Evolutionary conservation across 2,329 filamentous ascomycete genomes (phyloP).

Genomic region (Onygenales sp.): DNA sequence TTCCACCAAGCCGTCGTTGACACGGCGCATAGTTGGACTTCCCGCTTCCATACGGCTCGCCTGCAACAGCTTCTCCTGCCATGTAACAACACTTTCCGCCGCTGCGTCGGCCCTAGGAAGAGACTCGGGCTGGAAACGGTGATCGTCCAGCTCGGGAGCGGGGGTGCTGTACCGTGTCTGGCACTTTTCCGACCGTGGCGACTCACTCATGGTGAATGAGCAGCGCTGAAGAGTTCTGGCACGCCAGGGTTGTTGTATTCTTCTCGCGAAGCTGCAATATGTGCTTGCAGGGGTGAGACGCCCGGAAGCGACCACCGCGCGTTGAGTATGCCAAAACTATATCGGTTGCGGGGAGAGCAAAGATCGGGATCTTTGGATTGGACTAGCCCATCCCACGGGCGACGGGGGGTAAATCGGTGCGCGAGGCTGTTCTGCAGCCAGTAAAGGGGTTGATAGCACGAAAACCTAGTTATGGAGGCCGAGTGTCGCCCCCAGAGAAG

Average conservation of each 20-base stretch:
- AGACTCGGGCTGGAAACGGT: constrained; percentile 49
- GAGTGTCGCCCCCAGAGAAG: constrained; percentile 92
- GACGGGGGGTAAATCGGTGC: constrained; percentile 23
- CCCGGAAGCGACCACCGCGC: constrained; percentile 7
- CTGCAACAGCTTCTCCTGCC: background rate
- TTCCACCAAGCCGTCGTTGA: constrained; percentile 37
- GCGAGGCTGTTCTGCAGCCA: constrained; percentile 18
- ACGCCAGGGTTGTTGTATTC: constrained; percentile 1
- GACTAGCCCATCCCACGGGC: constrained; percentile 36
- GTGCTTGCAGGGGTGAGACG: constrained; percentile 4
- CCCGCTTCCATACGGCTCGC: background rate
- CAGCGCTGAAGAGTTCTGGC: background rate
- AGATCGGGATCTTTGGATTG: constrained; percentile 19
- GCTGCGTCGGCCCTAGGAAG: constrained; percentile 22
- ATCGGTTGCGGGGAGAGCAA: constrained; percentile 12
- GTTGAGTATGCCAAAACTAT: constrained; percentile 7
- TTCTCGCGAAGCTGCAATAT: background rate
- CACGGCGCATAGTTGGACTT: constrained; percentile 36
- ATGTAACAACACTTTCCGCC: constrained; percentile 36
- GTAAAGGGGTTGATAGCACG: constrained; percentile 22
- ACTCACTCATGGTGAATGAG: constrained; percentile 37
- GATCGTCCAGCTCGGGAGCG: constrained; percentile 68
- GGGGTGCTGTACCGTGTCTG: constrained; percentile 55
- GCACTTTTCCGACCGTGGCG: constrained; percentile 54
- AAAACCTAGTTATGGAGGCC: constrained; percentile 81